These are phyloP conservation scores for Cladosporium sp. DNA, from an alignment of 2,329 filamentous ascomycete genomes.

Conservation along the genomic window DNA sequence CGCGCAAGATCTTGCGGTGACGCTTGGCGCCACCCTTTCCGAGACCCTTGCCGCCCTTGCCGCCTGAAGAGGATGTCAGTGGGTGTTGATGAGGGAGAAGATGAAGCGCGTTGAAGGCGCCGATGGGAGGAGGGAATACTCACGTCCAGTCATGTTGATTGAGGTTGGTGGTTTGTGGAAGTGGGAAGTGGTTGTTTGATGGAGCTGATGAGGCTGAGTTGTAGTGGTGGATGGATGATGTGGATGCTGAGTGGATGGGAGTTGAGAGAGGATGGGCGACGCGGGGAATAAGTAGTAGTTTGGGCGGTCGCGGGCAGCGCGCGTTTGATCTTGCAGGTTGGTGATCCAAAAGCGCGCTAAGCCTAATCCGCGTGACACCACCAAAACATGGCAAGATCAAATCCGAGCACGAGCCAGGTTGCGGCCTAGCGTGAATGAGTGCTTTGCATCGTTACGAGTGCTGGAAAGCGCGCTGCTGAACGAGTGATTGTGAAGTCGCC, in stretches of 20 bases:
- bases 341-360: conserved; percentile 24
- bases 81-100: conserved; percentile 17
- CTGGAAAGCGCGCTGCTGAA: conserved; percentile 19
- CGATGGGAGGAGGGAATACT: conserved; percentile 34
- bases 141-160: conserved; percentile 56
- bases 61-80: conserved; percentile 59
- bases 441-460: conserved; percentile 23
- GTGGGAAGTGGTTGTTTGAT: conserved; percentile 28
- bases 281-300: conserved; percentile 17
- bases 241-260: conserved; percentile 20
- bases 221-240: conserved; percentile 12
- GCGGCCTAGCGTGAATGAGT: conserved; percentile 8
- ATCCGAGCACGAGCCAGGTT: conserved; percentile 14
- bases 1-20: conserved; percentile 97
- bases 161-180: conserved; percentile 33
- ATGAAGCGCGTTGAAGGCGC: conserved; percentile 19
- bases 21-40: conserved; percentile 98
- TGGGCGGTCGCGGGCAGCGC: conserved; percentile 3
- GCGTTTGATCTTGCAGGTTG: conserved; percentile 24
- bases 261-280: conserved; percentile 13
- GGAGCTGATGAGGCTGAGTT: conserved; percentile 20
- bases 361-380: conserved; percentile 14
- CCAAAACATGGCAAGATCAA: conserved; percentile 18
- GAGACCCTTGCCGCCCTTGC: conserved; percentile 96
- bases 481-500: conserved; percentile 23